Evolutionary conservation across 805 yeast genomes (phyloP).

Genomic region (Wickerhamiella sorbophila): DNA sequence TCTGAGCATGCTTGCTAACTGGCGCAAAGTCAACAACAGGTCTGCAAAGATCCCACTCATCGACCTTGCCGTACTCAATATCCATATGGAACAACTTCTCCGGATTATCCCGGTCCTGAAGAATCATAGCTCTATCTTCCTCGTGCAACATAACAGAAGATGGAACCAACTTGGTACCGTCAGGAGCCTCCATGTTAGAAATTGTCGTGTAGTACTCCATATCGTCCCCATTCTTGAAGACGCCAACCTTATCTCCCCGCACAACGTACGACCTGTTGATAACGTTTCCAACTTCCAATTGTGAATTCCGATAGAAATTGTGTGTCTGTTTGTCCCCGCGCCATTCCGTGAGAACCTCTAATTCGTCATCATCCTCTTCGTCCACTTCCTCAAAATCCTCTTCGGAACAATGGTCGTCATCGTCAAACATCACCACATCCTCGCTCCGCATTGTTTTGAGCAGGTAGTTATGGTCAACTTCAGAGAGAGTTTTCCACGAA

Average conservation of each 20-base stretch:
- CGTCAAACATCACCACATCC: slow-evolving; percentile 14
- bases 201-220: slow-evolving; percentile 58
- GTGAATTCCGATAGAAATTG: slow-evolving; percentile 37
- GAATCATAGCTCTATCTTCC: slow-evolving; percentile 52
- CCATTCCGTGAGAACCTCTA: slow-evolving; percentile 10
- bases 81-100: slow-evolving; percentile 58
- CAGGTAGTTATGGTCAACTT: slow-evolving; percentile 41
- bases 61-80: slow-evolving; percentile 62
- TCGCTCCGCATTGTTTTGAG: slow-evolving; percentile 35
- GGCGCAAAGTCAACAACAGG: slow-evolving; percentile 48
- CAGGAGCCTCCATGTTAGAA: slow-evolving; percentile 37
- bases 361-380: slow-evolving; percentile 23
- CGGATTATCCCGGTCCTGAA: slow-evolving; percentile 38
- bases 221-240: slow-evolving; percentile 44
- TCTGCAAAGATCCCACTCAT: slow-evolving; percentile 46
- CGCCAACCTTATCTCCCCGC: slow-evolving; percentile 68
- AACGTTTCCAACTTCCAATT: slow-evolving; percentile 53
- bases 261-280: slow-evolving; percentile 67
- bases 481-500: slow-evolving; percentile 33
- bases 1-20: slow-evolving; percentile 55
- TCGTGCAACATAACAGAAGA: slow-evolving; percentile 60
- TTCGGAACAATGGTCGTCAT: slow-evolving; percentile 23
- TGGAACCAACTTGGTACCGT: slow-evolving; percentile 42
- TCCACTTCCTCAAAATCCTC: slow-evolving; percentile 26
- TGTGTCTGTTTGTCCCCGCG: slow-evolving; percentile 11